Base-by-base conservation (phyloP, 176 grass and related monocot genomes). In the Sorghum bicolor region DNA sequence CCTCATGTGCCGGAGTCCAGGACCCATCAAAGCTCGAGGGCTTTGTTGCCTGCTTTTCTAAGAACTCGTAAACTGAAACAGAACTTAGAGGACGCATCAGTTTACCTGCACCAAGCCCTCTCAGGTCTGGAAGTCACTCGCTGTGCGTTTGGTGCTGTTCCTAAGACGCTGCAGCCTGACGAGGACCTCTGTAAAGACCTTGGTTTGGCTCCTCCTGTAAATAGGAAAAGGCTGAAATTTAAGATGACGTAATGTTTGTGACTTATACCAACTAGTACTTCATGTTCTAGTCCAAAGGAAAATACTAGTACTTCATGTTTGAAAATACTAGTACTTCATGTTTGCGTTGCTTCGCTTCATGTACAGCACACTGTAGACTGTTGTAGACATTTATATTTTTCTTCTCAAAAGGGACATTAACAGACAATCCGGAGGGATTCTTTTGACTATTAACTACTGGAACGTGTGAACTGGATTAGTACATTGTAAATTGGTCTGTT, bases 81-180 rank as follows among this genome's bases (percentile, higher is more conserved):
- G 57, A 91, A 34, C 48, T 45, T 94, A 80, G 93, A 98, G 85
- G 89, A 94, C 25, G 91, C 38, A 12, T 94, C 93, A 11, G 85
- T 78, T 79, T 98, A 80, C 72, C 79, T 98, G 69, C 96, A 98
- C 82, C 96, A 98, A 73, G 82, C 78, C 5, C 66, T 98, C 40
- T 48, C 96, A 40, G 96, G 93, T 57, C 67, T 92, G 26, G 96
- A 99, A 84, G 78, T 86, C 55, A 85, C 86, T 58, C 91, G 45
- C 3, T 17, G 87, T n/a, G 93, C 89, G 8, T 94, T 99, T 17
- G 93, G 96, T 67, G 96, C 96, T 41, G 75, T 89, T 72, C 91
- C 96, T 0, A 99, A 96, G 75, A 94, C 82, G 32, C 79, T 94
- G 41, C 79, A 92, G 31, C 96, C 96, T 43, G 91, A 99, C 34